Percentiles rank a stretch among this genome's conserved stretches.
Conservation (phyloP, 2,329 filamentous ascomycete genomes). For the Knoxdaviesia capensis region DNA sequence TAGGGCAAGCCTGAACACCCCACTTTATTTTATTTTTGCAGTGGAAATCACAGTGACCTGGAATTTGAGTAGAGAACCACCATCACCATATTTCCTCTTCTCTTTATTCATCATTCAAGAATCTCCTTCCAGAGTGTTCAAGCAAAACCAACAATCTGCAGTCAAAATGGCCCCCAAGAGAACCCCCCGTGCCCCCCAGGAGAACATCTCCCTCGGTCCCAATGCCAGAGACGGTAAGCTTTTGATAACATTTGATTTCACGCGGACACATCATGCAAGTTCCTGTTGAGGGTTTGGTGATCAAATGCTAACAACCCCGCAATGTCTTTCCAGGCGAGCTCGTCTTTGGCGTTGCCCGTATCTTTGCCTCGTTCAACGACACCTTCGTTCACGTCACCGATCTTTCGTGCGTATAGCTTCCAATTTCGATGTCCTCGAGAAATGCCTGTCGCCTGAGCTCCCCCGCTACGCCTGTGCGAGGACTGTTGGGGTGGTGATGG, state of each 20-base stretch:
- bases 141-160: constrained; percentile 5
- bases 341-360: constrained; percentile 94
- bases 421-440: not conserved
- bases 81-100: not conserved
- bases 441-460: not conserved
- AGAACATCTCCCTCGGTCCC: constrained; percentile 97
- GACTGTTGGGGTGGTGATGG: not conserved
- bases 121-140: too few relatives aligned
- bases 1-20: not conserved
- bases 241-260: constrained; percentile 1
- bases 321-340: constrained; percentile 49
- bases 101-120: not conserved
- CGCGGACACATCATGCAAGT: not conserved
- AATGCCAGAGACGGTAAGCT: constrained; percentile 81
- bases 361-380: constrained; percentile 91
- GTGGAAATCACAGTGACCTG: not conserved
- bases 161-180: constrained; percentile 88
- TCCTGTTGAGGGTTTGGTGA: not conserved
- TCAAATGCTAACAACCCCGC: constrained; percentile 7
- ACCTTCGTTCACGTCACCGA: constrained; percentile 98
- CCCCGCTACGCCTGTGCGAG: too few relatives aligned
- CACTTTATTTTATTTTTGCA: not conserved
- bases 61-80: too few relatives aligned
- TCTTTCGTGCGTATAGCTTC: constrained; percentile 52
- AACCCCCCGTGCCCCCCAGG: constrained; percentile 62